Evolutionary conservation across 495 filamentous ascomycete species (phyloP), one percentile per base, ranked within the genome.

Genomic region (Poronia punctata): DNA sequence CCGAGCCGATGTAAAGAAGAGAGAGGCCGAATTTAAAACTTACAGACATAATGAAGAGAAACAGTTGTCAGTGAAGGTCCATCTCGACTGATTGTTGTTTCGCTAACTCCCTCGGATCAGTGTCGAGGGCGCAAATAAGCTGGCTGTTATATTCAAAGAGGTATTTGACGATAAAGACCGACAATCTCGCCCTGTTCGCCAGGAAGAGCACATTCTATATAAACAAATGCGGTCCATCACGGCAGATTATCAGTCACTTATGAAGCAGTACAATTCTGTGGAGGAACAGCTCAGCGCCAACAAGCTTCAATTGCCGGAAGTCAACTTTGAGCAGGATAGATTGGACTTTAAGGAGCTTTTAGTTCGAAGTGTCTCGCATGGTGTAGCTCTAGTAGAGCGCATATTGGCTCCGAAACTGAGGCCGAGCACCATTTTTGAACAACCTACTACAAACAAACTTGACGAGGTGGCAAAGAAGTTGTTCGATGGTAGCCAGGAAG

Each of bases 271-370:
- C 45, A 53, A 56, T 22, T 45, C 48, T 16, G 35, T 46, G 9
- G 43, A 54, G 7, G 50, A 55, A 16, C 48, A 38, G 32, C 43
- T 54, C 6, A 42, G 49, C n/a, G 32, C 37, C 1, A 34, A 52
- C 5, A 49, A 50, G 20, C 12, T 56, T 7, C 38, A 41, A 1
- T 32, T 53, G 11, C 64, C 60, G 2, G 48, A 44, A 7, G 51
- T 49, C 27, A 48, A 37, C 14, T 69, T 64, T 64, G 47, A 51
- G 40, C 40, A 64, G 28, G 66, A 69, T 24, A 49, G 54, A 11
- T 37, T 52, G 30, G 45, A 60, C 1, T 53, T 59, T 34, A 53
- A 49, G 15, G 52, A 57, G 25, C 28, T 69, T 40, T 46, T 69
- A 12, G 32, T 46, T 10, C 61, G 43, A 19, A 58, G 64, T 9